Conservation (phyloP, 345 rosid genomes). For the Aquilaria malaccensis region DNA sequence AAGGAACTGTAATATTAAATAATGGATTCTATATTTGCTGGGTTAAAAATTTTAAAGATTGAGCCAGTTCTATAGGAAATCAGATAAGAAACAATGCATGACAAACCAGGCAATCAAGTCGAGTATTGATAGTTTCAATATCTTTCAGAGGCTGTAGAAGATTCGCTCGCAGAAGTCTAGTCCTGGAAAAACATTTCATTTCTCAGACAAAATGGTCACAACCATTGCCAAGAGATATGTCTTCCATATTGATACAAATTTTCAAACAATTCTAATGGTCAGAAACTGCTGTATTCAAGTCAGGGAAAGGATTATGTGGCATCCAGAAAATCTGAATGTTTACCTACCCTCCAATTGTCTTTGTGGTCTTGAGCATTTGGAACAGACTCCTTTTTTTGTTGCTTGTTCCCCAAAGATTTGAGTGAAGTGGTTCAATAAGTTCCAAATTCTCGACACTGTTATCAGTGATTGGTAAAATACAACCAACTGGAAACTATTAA, state of each 20-base stretch:
- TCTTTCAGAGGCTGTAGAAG: constrained; percentile 96
- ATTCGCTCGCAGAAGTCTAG: constrained; percentile 96
- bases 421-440: constrained; percentile 80
- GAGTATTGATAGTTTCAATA: constrained; percentile 83
- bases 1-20: too few relatives aligned
- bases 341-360: constrained; percentile 86
- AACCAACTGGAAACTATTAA: too few relatives aligned
- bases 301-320: not conserved
- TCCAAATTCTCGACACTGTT: constrained; percentile 90
- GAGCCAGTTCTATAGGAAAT: constrained; percentile 6
- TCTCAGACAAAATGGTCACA: constrained; percentile 1
- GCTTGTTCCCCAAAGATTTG: constrained; percentile 78
- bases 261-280: not conserved
- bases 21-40: too few relatives aligned
- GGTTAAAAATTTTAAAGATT: too few relatives aligned
- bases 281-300: too few relatives aligned
- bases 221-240: not conserved
- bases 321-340: constrained; percentile 9
- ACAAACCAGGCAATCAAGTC: constrained; percentile 92
- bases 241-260: not conserved
- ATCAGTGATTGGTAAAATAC: constrained; percentile 6
- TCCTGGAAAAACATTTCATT: constrained; percentile 46
- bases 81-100: constrained; percentile 14
- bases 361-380: constrained; percentile 94
- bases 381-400: constrained; percentile 91